Conservation (phyloP, 345 rosid genomes). For the Microcos paniculata region DNA sequence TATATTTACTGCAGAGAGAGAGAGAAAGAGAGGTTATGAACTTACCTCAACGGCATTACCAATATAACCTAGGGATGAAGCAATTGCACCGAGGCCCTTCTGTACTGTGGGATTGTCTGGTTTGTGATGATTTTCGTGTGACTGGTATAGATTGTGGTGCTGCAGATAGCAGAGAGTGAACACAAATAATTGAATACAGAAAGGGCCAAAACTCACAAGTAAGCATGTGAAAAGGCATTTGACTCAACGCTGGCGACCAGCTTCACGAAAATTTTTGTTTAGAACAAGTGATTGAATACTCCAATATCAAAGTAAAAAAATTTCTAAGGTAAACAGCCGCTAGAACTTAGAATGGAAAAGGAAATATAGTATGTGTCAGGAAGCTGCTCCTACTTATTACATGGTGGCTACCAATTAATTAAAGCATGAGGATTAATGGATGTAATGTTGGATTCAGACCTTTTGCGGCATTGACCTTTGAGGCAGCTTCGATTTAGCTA, state of each 20-base stretch:
- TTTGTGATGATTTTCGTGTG: constrained; percentile 33
- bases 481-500: constrained; percentile 31
- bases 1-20: not conserved
- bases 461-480: constrained; percentile 11
- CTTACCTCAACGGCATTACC: constrained; percentile 84
- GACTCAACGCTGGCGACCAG: not conserved
- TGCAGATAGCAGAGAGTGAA: constrained; percentile 16
- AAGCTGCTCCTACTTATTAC: not conserved
- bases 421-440: not conserved
- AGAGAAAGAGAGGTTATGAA: no score
- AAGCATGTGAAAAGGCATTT: constrained; percentile 7
- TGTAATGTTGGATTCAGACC: constrained; percentile 5
- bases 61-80: constrained; percentile 72
- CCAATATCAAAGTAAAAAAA: not conserved
- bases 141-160: constrained; percentile 30
- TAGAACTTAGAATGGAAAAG: not conserved
- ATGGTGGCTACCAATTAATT: not conserved
- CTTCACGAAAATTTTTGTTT: not conserved
- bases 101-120: constrained; percentile 57
- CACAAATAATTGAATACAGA: not conserved
- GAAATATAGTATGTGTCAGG: not conserved
- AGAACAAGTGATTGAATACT: not conserved
- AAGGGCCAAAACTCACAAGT: not conserved
- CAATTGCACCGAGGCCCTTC: constrained; percentile 62
- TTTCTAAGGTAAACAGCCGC: not conserved